Percentiles rank a stretch among this genome's conserved stretches.
These are phyloP conservation scores for Pleurotus giganteus DNA, from an alignment of 768 basidiomycete species.

Conservation along the genomic window DNA sequence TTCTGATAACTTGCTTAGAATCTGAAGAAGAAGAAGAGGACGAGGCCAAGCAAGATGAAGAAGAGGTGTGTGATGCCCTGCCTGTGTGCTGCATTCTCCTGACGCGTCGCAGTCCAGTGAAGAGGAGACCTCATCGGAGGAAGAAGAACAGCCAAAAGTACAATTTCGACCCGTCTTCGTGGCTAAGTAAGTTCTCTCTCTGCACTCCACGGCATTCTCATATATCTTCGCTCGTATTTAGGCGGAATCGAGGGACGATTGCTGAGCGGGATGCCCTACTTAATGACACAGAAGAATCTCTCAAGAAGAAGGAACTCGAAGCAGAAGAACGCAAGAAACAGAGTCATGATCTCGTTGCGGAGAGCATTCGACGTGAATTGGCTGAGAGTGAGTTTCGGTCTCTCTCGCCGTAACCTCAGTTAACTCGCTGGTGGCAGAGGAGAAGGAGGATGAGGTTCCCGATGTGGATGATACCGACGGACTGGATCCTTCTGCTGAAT, in stretches of 20 bases:
- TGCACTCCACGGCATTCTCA: background rate
- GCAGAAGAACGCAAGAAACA: constrained; percentile 83
- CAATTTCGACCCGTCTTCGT: constrained; percentile 93
- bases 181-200: constrained; percentile 66
- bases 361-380: constrained; percentile 88
- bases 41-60: constrained; percentile 27
- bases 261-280: constrained; percentile 64
- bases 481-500: constrained; percentile 83
- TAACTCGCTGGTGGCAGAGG: constrained; percentile 51
- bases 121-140: constrained; percentile 75
- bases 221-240: constrained; percentile 24
- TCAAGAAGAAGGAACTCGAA: constrained; percentile 68
- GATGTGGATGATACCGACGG: constrained; percentile 97
- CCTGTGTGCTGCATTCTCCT: constrained; percentile 14
- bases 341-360: constrained; percentile 90
- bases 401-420: background rate
- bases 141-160: constrained; percentile 71
- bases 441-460: constrained; percentile 78
- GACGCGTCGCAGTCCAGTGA: constrained; percentile 69
- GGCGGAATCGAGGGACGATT: constrained; percentile 75
- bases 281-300: constrained; percentile 73
- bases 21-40: constrained; percentile 46
- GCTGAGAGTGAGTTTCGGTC: constrained; percentile 73
- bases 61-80: constrained; percentile 26
- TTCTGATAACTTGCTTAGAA: constrained; percentile 27